Percentiles rank a stretch among this genome's conserved stretches.
Conservation (phyloP, 176 grass and related monocot species). For the Aechmea fasciata region DNA sequence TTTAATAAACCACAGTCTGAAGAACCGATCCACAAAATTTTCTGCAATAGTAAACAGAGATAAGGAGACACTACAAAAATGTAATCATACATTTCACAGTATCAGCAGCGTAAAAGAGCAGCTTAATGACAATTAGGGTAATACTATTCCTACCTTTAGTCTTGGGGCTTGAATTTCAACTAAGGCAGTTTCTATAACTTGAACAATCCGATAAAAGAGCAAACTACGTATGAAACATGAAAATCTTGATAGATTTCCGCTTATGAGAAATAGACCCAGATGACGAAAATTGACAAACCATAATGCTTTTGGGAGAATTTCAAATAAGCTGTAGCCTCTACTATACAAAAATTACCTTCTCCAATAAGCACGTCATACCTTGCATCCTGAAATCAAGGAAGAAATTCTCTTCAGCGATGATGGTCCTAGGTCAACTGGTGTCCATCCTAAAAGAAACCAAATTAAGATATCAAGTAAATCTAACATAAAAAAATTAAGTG, state of each 20-base stretch:
- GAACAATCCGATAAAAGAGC: background rate
- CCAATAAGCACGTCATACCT: constrained; percentile 37
- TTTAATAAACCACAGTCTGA: constrained; percentile 33
- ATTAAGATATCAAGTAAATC: background rate
- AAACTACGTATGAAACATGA: background rate
- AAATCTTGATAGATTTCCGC: background rate
- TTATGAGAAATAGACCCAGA: no score
- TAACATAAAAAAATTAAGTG: background rate
- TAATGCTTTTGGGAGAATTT: no score
- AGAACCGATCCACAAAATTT: constrained; percentile 73
- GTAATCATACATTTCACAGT: no score
- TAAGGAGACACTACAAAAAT: no score
- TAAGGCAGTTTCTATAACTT: background rate
- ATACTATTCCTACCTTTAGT: no score
- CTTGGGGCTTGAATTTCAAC: no score
- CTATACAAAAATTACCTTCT: background rate
- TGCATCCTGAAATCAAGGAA: constrained; percentile 45
- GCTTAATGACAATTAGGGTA: no score
- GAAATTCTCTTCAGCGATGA: constrained; percentile 59
- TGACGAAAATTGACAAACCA: no score
- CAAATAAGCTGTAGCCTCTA: background rate
- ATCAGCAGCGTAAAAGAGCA: no score
- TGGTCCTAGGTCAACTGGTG: constrained; percentile 81
- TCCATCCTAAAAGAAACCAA: constrained; percentile 49
- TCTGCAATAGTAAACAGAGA: constrained; percentile 39